These are phyloP conservation scores for Spathaspora arborariae DNA, from an alignment of 805 yeast genomes.

Conservation along the genomic window DNA sequence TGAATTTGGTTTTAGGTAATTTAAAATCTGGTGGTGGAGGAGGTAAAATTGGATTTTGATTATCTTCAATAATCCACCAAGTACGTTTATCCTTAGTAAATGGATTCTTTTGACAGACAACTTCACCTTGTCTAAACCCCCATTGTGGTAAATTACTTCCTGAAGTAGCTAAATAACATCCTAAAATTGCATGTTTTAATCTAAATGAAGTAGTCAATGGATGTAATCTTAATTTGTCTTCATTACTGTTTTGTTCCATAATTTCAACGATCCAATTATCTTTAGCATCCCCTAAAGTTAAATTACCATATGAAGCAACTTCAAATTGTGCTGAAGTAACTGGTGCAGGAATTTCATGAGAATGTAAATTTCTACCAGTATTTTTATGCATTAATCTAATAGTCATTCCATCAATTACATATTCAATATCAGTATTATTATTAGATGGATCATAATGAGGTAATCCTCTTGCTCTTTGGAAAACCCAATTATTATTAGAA, in stretches of 20 bases:
- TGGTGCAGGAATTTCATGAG: slow-evolving; percentile 66
- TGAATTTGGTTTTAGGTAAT: slow-evolving; percentile 70
- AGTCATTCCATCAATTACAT: slow-evolving; percentile 53
- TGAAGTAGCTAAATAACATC: slow-evolving; percentile 83
- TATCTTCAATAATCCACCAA: slow-evolving; percentile 84
- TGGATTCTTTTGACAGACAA: slow-evolving; percentile 68
- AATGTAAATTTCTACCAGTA: slow-evolving; percentile 66
- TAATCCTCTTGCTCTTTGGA: slow-evolving; percentile 47
- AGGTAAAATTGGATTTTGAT: slow-evolving; percentile 56
- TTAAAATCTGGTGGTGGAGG: slow-evolving; percentile 57
- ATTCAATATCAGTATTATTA: slow-evolving; percentile 29
- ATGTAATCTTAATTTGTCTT: slow-evolving; percentile 55
- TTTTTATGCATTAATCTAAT: slow-evolving; percentile 60
- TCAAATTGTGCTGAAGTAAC: slow-evolving; percentile 52
- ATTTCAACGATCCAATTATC: slow-evolving; percentile 79
- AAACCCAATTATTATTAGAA: slow-evolving; percentile 40
- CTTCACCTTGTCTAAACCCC: slow-evolving; percentile 99
- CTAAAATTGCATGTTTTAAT: slow-evolving; percentile 60
- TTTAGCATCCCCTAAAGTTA: slow-evolving; percentile 60
- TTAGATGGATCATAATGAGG: slow-evolving; percentile 28
- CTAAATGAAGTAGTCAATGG: slow-evolving; percentile 84
- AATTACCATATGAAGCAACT: slow-evolving; percentile 72
- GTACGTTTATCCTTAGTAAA: slow-evolving; percentile 76
- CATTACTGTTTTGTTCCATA: slow-evolving; percentile 52
- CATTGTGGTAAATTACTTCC: slow-evolving; percentile 84